Percentiles rank a stretch among this genome's conserved stretches.
phyloP scores from a whole-genome alignment of 2,329 filamentous ascomycete species.

The Penicillium sp. region DNA sequence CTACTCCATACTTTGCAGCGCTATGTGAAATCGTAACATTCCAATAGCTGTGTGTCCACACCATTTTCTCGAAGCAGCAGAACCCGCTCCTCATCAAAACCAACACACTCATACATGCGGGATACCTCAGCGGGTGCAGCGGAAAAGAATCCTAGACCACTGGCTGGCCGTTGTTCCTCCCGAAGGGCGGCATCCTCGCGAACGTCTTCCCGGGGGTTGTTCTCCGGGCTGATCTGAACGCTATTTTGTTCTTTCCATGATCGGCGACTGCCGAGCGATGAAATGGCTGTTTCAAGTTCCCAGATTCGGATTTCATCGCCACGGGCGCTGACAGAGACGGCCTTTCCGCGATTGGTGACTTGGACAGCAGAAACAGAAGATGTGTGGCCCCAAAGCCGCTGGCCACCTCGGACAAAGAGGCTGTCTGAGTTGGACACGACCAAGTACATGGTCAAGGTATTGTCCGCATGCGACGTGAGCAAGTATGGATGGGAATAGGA shows the following conservation, averaged over 20 bases:
- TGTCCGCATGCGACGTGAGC: slow-evolving; percentile 75
- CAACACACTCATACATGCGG: slow-evolving; percentile 60
- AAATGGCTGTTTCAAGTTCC: slow-evolving; percentile 72
- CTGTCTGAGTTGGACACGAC: slow-evolving; percentile 64
- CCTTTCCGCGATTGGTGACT: slow-evolving; percentile 77
- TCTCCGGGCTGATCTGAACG: slow-evolving; percentile 48
- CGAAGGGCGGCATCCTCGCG: background rate
- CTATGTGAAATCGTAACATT: slow-evolving; percentile 82
- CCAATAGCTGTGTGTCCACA: slow-evolving; percentile 63
- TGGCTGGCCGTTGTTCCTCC: background rate
- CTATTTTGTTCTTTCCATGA: slow-evolving; percentile 47
- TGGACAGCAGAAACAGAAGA: slow-evolving; percentile 81
- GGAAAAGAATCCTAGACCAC: slow-evolving; percentile 11
- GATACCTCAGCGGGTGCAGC: slow-evolving; percentile 37
- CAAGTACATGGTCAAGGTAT: slow-evolving; percentile 76
- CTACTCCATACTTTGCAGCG: background rate
- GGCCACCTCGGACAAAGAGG: slow-evolving; percentile 65
- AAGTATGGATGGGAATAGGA: slow-evolving; percentile 80
- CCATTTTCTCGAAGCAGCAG: slow-evolving; percentile 70
- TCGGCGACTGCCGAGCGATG: slow-evolving; percentile 42
- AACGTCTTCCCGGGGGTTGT: slow-evolving; percentile 5
- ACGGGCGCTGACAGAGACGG: slow-evolving; percentile 77
- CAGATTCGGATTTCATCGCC: slow-evolving; percentile 78
- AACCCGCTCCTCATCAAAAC: slow-evolving; percentile 90
- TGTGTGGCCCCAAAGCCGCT: slow-evolving; percentile 83